A percentile compares a stretch with the other conserved stretches of the same genome.
phyloP scores from a whole-genome alignment of 1,284 basidiomycete species.

The Cryptococcus sp. region DNA sequence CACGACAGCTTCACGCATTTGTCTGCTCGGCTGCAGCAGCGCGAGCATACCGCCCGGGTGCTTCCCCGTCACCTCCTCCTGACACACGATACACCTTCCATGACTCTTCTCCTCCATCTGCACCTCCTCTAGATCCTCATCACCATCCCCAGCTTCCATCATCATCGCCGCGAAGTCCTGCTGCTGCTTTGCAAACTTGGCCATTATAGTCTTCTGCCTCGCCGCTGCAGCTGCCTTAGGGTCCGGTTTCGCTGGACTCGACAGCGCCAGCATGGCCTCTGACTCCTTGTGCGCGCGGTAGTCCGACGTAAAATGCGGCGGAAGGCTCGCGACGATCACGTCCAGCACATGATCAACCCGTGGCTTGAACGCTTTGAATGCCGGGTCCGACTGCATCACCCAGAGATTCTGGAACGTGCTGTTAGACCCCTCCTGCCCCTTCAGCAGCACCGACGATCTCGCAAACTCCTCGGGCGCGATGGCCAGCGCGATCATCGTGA shows the following conservation, averaged over 20 bases:
- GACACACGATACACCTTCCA: conserved; percentile 96
- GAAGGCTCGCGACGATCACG: conserved; percentile 56
- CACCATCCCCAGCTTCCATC: conserved; percentile 49
- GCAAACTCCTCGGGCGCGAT: conserved; percentile 66
- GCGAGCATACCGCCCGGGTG: conserved; percentile 85
- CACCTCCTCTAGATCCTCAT: conserved; percentile 60
- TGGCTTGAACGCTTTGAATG: conserved; percentile 66
- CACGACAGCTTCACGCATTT: conserved; percentile 77
- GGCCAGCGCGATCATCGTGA: conserved; percentile 75
- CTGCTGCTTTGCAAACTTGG: conserved; percentile 87
- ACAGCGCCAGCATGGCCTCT: conserved; percentile 50
- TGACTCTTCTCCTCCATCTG: conserved; percentile 55
- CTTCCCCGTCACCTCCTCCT: conserved; percentile 77
- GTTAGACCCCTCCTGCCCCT: conserved; percentile 16
- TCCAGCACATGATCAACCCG: conserved; percentile 72
- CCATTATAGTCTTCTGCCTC: conserved; percentile 83
- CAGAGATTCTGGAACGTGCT: conserved; percentile 64
- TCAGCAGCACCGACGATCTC: conserved; percentile 56
- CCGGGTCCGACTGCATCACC: conserved; percentile 67
- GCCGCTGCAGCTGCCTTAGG: conserved; percentile 28
- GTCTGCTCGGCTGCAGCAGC: conserved; percentile 80
- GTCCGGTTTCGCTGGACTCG: conserved; percentile 25
- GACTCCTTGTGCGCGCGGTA: conserved; percentile 48
- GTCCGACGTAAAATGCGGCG: conserved; percentile 53
- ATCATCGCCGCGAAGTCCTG: conserved; percentile 60